Evolutionary conservation across 1,139 yeast genomes (phyloP), one percentile per base, ranked within the genome.

Genomic region (Tardiomyces depauwii): DNA sequence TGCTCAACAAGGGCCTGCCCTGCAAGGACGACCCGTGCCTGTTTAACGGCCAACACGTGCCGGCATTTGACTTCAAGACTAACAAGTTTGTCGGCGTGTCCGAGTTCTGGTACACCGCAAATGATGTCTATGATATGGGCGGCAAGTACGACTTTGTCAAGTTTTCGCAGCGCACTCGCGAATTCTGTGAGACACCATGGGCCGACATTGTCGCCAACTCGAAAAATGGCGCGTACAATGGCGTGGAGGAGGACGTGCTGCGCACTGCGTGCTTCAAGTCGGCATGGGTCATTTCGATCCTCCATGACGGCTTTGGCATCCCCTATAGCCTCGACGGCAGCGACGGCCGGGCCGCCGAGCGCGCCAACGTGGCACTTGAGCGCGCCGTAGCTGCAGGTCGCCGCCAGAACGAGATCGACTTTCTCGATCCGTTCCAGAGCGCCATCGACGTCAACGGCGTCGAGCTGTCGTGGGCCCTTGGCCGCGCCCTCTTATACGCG

Each of bases 391-490:
- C 7, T 4, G 4, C 25, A 7, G 25, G 7, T 7, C 36, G 36
- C 16, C 36, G 36, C n/a, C 36, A 13, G 46, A 50, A 23, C 48
- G 47, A 12, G 27, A 55, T 39, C 43, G 53, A 53, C 6, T 65
- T 60, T 48, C 51, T 60, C 23, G 69, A 75, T 46, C 71, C 83
- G 0, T 72, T 85, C 48, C 77, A 75, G 49, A 69, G 83, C 18
- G 78, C 80, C 18, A 84, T 82, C 50, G 70, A 73, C 45, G 67
- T 84, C 43, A 77, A 77, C 40, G 87, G 85, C 0, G 68, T 76
- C 1, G 78, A 80, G 39, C 81, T 83, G 50, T 77, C 91, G 0
- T 86, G 95, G 95, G 84, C 95, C 0, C 65, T 85, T 42, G 95
- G 95, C 2, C 70, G 89, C 45, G 94, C 93, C 2, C 62, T 85